Conservation (phyloP, 2,329 filamentous ascomycete species). For the Ascochyta koolunga region DNA sequence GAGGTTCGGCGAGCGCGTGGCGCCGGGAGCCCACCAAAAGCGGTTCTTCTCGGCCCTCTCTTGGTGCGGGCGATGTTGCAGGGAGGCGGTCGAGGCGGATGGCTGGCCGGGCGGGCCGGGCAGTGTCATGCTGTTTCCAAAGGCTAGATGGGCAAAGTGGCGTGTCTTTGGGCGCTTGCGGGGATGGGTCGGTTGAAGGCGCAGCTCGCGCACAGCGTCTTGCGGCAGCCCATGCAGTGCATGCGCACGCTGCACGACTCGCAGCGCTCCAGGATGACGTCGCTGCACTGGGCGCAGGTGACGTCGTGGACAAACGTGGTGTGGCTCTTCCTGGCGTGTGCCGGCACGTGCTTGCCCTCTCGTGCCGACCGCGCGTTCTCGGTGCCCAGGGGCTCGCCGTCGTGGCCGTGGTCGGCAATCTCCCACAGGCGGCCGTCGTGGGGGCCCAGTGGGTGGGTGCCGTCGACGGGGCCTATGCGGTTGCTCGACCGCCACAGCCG, state of each 20-base stretch:
- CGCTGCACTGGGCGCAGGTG: constrained; percentile 61
- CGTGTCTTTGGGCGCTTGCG: constrained; percentile 47
- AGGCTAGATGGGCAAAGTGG: constrained; percentile 46
- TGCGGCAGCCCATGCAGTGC: constrained; percentile 66
- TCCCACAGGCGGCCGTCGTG: constrained; percentile 63
- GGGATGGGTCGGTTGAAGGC: constrained; percentile 62
- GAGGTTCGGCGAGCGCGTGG: constrained; percentile 61
- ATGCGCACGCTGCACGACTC: constrained; percentile 67
- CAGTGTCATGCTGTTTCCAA: constrained; percentile 38
- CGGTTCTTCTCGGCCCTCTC: constrained; percentile 40
- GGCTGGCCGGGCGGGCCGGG: constrained; percentile 37
- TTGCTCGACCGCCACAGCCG: constrained; percentile 65
- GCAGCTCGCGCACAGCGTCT: constrained; percentile 65
- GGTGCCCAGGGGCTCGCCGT: constrained; percentile 62
- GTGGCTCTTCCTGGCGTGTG: constrained; percentile 62
- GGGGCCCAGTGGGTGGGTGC: constrained; percentile 37
- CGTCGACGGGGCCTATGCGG: constrained; percentile 57
- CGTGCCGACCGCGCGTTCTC: constrained; percentile 51
- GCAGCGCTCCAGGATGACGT: constrained; percentile 61
- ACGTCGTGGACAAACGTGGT: constrained; percentile 59
- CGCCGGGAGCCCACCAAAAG: constrained; percentile 67
- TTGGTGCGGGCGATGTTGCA: constrained; percentile 29
- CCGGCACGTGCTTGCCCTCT: constrained; percentile 61
- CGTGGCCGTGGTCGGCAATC: constrained; percentile 59
- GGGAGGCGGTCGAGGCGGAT: constrained; percentile 34